phyloP scores from a whole-genome alignment of 2,329 filamentous ascomycete species.

The Phyllosticta citriasiana region DNA sequence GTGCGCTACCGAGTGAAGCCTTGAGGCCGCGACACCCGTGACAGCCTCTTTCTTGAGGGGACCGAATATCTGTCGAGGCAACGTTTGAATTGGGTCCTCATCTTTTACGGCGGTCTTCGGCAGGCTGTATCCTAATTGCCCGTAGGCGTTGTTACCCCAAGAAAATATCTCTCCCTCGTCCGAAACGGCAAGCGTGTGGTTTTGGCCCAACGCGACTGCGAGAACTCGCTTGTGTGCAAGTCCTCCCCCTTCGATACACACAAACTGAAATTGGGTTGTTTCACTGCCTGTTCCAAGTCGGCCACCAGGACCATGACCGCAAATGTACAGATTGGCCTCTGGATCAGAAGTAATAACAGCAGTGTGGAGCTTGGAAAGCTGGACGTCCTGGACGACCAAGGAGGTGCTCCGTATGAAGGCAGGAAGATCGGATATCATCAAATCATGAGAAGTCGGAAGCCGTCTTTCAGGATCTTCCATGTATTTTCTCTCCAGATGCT shows the following conservation, averaged over 20 bases:
- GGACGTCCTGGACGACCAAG: constrained; percentile 67
- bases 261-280: constrained; percentile 77
- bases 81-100: constrained; percentile 71
- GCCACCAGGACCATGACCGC: constrained; percentile 83
- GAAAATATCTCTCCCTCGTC: constrained; percentile 86
- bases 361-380: constrained; percentile 84
- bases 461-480: constrained; percentile 24
- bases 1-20: constrained; percentile 84
- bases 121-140: constrained; percentile 76
- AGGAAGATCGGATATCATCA: constrained; percentile 50
- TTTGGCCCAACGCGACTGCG: constrained; percentile 77
- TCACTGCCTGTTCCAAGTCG: constrained; percentile 84
- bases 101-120: constrained; percentile 59
- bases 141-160: constrained; percentile 82
- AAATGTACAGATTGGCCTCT: constrained; percentile 83
- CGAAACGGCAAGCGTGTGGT: constrained; percentile 79
- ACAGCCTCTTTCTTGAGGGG: constrained; percentile 78
- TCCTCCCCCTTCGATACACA: constrained; percentile 65
- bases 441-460: background rate
- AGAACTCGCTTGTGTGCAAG: constrained; percentile 64
- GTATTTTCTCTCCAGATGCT: constrained; percentile 46
- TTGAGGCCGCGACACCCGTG: constrained; percentile 74
- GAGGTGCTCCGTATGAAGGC: constrained; percentile 61
- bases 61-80: constrained; percentile 83
- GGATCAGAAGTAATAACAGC: constrained; percentile 81